Conservation (phyloP, 169 alveolate genomes). For the Babesia sp. region DNA sequence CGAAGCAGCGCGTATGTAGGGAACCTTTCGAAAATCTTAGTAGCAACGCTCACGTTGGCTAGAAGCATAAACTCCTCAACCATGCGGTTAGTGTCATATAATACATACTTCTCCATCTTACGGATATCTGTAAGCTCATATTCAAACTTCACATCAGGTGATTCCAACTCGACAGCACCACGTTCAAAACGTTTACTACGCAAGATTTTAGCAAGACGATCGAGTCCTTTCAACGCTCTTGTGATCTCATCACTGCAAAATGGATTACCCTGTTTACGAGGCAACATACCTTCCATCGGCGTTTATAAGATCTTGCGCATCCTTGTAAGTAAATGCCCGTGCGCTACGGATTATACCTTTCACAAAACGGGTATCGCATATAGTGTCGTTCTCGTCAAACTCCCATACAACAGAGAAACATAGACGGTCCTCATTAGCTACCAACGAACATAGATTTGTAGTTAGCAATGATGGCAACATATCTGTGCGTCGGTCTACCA, state of each 20-base stretch:
- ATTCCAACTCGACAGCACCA: constrained; percentile 95
- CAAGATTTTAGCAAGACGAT: constrained; percentile 83
- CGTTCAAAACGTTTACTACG: constrained; percentile 87
- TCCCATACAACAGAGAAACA: constrained; percentile 94
- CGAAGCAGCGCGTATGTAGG: constrained; percentile 91
- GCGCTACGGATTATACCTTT: constrained; percentile 90
- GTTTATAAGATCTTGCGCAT: constrained; percentile 89
- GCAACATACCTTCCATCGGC: constrained; percentile 72
- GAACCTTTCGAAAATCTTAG: constrained; percentile 81
- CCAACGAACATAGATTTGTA: constrained; percentile 93
- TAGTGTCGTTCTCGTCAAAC: constrained; percentile 84
- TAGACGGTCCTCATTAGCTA: constrained; percentile 88
- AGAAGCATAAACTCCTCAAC: constrained; percentile 98
- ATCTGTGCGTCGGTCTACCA: constrained; percentile 97
- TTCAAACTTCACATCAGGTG: constrained; percentile 89
- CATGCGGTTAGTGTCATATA: constrained; percentile 79
- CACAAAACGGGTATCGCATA: constrained; percentile 78
- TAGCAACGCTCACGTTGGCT: constrained; percentile 97
- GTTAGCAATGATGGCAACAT: constrained; percentile 98
- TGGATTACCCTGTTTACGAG: constrained; percentile 11
- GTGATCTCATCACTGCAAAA: constrained; percentile 72
- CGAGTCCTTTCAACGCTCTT: constrained; percentile 81
- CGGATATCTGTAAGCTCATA: constrained; percentile 78
- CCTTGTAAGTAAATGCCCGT: constrained; percentile 87
- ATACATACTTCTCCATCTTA: constrained; percentile 72